These are phyloP conservation scores for Pouteria glomerata DNA, from an alignment of 148 eudicot genomes.

Conservation along the genomic window DNA sequence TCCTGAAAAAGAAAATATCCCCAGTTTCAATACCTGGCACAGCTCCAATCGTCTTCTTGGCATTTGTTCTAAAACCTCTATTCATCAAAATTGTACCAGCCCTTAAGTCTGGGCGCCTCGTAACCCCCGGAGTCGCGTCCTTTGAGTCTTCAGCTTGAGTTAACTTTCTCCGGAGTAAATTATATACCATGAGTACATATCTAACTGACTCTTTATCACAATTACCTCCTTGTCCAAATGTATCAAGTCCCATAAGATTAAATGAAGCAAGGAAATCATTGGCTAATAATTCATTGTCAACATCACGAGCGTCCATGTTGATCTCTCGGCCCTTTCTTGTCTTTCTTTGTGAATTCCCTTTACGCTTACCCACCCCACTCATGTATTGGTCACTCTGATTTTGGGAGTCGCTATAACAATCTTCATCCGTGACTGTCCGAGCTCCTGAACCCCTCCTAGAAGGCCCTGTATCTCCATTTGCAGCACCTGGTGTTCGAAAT, in stretches of 20 bases:
- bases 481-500: slow-evolving; percentile 53
- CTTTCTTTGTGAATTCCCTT: slow-evolving; percentile 27
- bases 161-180: slow-evolving; percentile 59
- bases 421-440: slow-evolving; percentile 25
- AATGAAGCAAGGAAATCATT: slow-evolving; percentile 27
- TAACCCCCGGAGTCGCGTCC: slow-evolving; percentile 40
- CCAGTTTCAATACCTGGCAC: slow-evolving; percentile 88
- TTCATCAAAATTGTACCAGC: slow-evolving; percentile 51
- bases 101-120: slow-evolving; percentile 61
- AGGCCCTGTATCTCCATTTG: slow-evolving; percentile 43
- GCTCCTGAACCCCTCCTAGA: slow-evolving; percentile 29
- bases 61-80: slow-evolving; percentile 67
- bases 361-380: slow-evolving; percentile 16
- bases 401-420: slow-evolving; percentile 30
- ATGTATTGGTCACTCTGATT: slow-evolving; percentile 21
- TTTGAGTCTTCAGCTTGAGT: slow-evolving; percentile 64
- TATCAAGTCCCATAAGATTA: slow-evolving; percentile 39
- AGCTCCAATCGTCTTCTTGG: slow-evolving; percentile 58
- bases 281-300: slow-evolving; percentile 27
- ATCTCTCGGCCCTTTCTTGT: slow-evolving; percentile 17
- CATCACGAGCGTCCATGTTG: slow-evolving; percentile 15
- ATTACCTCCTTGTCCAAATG: slow-evolving; percentile 38
- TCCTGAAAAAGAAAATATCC: slow-evolving; percentile 81
- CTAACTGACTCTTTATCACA: slow-evolving; percentile 51
- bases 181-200: slow-evolving; percentile 48